Base-by-base conservation (phyloP, 1,284 basidiomycete genomes). In the Phylloboletellus chloephorus region DNA sequence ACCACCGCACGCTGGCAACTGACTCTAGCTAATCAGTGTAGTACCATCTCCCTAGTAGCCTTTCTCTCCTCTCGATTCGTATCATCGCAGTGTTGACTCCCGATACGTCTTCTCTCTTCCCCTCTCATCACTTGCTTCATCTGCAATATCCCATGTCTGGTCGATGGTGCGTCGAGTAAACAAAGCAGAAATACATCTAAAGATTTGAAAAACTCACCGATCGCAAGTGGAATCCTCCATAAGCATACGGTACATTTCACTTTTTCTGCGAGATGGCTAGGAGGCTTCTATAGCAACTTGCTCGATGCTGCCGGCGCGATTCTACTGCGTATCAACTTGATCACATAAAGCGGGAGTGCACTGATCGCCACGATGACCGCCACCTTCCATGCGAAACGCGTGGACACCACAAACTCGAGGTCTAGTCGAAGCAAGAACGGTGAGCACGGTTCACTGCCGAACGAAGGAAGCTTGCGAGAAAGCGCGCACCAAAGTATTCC, bases 261-360 rank as follows among this genome's bases (percentile, higher is more conserved):
- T n/a, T 5, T 30, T 10, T 16, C 5, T 6, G 5, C 9, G 15
- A 17, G 21, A 13, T 3, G n/a, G 15, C 6, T 15, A 21, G 7
- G 10, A n/a, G 16, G 19, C 21, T 7, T 24, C 42, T 80, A 86
- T 54, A 84, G 61, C 60, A 95, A 68, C 69, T 99, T 98, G 64
- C 88, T 92, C 54, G 94, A 97, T 38, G 88, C 88, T 24, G 95
- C 93, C 24, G 96, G 96, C 17, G 92, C 87, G 48, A 98, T 73
- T 58, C 88, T 77, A 65, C 82, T 82, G 54, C 85, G 80, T 44
- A 97, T 79, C 45, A 88, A 67, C 66, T 96, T 96, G 71, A 95
- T 83, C 49, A 96, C 74, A 57, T 88, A 97, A 32, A 98, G 67
- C 1, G 96, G 96, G 47, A 97, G 72, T 20, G 90, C 86, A 54